These are phyloP conservation scores for Cantharellus anzutake DNA, from an alignment of 768 basidiomycete genomes.

Conservation along the genomic window DNA sequence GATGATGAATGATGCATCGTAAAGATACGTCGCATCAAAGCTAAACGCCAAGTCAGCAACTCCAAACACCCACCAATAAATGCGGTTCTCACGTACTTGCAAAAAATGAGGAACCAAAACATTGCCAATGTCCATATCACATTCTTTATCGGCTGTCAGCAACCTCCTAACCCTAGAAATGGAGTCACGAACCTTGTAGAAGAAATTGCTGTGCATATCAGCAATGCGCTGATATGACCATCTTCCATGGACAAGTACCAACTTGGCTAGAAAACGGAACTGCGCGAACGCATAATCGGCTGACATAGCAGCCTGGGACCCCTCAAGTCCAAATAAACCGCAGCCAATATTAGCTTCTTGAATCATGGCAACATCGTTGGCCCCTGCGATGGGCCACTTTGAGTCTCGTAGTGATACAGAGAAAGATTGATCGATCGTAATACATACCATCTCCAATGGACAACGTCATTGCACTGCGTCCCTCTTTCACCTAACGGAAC, in stretches of 20 bases:
- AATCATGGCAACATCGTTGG: conserved; percentile 98
- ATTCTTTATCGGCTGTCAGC: conserved; percentile 27
- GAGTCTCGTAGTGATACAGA: background rate
- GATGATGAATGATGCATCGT: conserved; percentile 85
- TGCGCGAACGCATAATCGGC: conserved; percentile 98
- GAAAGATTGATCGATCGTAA: background rate
- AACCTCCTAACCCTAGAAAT: background rate
- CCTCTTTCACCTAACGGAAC: conserved; percentile 65
- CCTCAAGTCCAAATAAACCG: conserved; percentile 83
- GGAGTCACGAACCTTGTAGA: conserved; percentile 62
- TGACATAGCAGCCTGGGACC: conserved; percentile 97
- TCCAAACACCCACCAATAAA: background rate
- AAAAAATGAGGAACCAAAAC: conserved; percentile 89
- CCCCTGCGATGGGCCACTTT: conserved; percentile 19
- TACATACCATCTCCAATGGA: conserved; percentile 73
- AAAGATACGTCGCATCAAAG: conserved; percentile 89
- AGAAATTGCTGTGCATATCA: conserved; percentile 95
- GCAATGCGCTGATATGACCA: conserved; percentile 96
- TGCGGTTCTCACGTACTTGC: conserved; percentile 32
- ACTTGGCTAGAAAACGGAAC: conserved; percentile 81
- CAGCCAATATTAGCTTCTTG: conserved; percentile 98
- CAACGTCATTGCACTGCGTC: conserved; percentile 86
- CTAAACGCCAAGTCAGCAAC: conserved; percentile 20
- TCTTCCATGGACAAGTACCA: conserved; percentile 83
- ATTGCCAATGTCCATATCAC: conserved; percentile 84